Percentiles rank a stretch among this genome's conserved stretches.
Evolutionary conservation across 2,329 filamentous ascomycete species (phyloP).

Genomic region (Fusarium nelsonii): DNA sequence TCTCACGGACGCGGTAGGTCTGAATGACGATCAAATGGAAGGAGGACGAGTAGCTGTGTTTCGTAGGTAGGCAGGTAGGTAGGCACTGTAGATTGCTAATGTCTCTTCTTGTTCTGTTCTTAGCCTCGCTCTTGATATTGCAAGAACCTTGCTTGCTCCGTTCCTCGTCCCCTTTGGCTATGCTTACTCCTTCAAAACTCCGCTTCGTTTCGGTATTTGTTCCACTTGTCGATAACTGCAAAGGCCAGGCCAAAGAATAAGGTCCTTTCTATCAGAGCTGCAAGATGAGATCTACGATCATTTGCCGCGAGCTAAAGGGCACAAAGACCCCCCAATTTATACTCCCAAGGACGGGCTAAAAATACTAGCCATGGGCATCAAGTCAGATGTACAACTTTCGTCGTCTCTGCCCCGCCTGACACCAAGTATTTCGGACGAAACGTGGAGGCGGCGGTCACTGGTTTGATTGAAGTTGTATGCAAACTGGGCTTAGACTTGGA

Average conservation of each 20-base stretch:
- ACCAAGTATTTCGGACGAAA: constrained; percentile 37
- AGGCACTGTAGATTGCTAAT: constrained; percentile 15
- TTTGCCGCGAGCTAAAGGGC: constrained; percentile 30
- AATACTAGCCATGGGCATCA: constrained; percentile 42
- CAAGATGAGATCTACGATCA: constrained; percentile 44
- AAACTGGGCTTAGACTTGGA: constrained; percentile 32
- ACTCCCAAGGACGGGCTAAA: constrained; percentile 44
- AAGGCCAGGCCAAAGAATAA: constrained; percentile 21
- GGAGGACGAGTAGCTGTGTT: constrained; percentile 15
- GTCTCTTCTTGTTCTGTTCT: constrained; percentile 40
- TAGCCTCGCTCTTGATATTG: constrained; percentile 37
- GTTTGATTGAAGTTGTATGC: constrained; percentile 18
- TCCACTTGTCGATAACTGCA: constrained; percentile 17
- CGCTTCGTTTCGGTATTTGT: constrained; percentile 1
- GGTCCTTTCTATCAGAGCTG: constrained; percentile 43
- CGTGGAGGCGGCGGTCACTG: constrained; percentile 40
- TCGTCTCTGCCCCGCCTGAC: constrained; percentile 45
- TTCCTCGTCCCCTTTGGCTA: constrained; percentile 38
- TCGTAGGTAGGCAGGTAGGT: constrained; percentile 9
- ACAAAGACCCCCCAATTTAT: constrained; percentile 46
- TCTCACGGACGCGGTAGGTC: constrained; percentile 34
- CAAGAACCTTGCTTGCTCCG: constrained; percentile 15
- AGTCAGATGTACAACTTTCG: constrained; percentile 46
- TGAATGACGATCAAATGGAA: constrained; percentile 34
- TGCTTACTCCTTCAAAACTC: constrained; percentile 40